Evolutionary conservation across 176 grass and related monocot genomes (phyloP), one percentile per base, ranked within the genome.

Genomic region (Calamus simplicifolius): DNA sequence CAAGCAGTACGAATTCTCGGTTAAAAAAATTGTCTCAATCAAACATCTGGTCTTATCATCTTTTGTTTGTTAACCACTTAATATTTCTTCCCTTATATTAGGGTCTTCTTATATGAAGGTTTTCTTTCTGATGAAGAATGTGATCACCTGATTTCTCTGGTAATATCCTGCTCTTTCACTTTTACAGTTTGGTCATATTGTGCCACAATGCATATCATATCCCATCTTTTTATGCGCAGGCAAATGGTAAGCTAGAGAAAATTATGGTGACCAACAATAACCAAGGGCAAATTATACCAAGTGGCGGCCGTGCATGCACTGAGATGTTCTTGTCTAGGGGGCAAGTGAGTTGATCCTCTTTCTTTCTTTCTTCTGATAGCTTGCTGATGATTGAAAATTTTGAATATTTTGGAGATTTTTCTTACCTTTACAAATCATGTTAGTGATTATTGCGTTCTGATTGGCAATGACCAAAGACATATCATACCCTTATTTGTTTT

Each of bases 81-180:
- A 49, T 60, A 72, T 48, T 79, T 66, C 81, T 90, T 79, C 60
- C 67, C 74, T 82, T 77, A 83, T 78, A 66, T 77, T 87, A 90
- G 86, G 91, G 72, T 96, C 70, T 96, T 89, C 68, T 81, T 89
- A 67, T 96, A 87, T 80, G 77, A 96, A 90, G 83, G 75, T 79
- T 87, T 96, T 81, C 83, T 90, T 66, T 76, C 83, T 43, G 83
- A 90, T 30, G 67, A 74, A 57, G 91, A 96, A 57, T 85, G 80
- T 0, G 61, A 85, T 58, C 57, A 96, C 60, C 77, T 96, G 62
- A 62, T 96, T 68, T 76, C 86, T 70, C 77, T 77, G 83, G 91
- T 96, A 87, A 80, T 84, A 54, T 10, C 3, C 73, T 70, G 49
- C 63, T 49, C 16, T 43, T 43, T 43, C 35, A 43, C 35, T 43